Percentiles rank a stretch among this genome's conserved stretches.
Conservation (phyloP, 129 eudicot genomes). For the Tanacetum coccineum region DNA sequence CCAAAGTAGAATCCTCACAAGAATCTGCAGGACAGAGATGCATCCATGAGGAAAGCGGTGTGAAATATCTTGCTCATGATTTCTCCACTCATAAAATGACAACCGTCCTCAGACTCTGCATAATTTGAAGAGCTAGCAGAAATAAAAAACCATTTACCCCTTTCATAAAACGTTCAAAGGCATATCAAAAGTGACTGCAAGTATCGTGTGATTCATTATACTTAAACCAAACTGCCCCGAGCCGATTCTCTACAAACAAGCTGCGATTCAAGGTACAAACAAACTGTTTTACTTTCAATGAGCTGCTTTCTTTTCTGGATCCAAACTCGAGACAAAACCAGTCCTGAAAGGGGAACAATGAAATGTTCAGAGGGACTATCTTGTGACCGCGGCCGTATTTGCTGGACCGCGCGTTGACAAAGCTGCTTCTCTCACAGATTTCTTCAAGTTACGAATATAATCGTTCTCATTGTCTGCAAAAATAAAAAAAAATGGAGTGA, state of each 20-base stretch:
- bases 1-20: constrained; percentile 93
- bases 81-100: constrained; percentile 65
- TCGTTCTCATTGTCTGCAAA: constrained; percentile 57
- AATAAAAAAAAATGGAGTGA: constrained; percentile 6
- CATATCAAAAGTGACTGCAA: constrained; percentile 44
- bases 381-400: constrained; percentile 46
- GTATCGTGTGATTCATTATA: constrained; percentile 39
- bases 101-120: constrained; percentile 62
- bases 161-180: constrained; percentile 57
- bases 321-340: constrained; percentile 63
- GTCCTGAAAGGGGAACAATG: constrained; percentile 83
- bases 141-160: constrained; percentile 57
- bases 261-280: constrained; percentile 46
- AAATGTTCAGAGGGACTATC: constrained; percentile 87
- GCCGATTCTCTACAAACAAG: too few relatives aligned
- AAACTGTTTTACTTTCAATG: constrained; percentile 49
- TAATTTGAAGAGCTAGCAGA: constrained; percentile 66
- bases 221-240: constrained; percentile 42
- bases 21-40: constrained; percentile 62
- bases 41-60: constrained; percentile 87
- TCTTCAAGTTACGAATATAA: constrained; percentile 67
- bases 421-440: constrained; percentile 96
- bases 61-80: constrained; percentile 81
- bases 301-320: constrained; percentile 45
- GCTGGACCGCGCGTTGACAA: constrained; percentile 50